Percentiles rank a stretch among this genome's conserved stretches.
Evolutionary conservation across 1,284 basidiomycete genomes (phyloP).

Genomic region (Trametes polyzona): DNA sequence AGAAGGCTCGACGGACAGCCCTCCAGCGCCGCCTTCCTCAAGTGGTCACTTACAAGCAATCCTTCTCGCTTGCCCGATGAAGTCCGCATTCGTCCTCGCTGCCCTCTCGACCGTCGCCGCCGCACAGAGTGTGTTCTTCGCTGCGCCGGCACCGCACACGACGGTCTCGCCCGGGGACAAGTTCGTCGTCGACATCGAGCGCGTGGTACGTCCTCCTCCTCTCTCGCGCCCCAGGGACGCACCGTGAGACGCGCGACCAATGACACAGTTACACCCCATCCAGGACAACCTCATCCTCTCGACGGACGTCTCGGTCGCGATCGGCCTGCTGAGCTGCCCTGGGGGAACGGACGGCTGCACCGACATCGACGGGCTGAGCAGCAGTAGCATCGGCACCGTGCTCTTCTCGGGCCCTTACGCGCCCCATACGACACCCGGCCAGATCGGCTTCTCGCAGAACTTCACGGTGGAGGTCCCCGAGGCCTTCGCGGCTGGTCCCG

Average conservation of each 20-base stretch:
- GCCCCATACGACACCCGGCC: conserved; percentile 37
- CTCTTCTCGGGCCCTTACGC: conserved; percentile 51
- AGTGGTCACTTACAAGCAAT: background rate
- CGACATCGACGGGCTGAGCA: conserved; percentile 34
- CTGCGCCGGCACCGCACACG: background rate
- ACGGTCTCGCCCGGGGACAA: conserved; percentile 2
- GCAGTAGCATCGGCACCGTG: conserved; percentile 39
- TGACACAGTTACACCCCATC: background rate
- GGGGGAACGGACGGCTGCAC: conserved; percentile 1
- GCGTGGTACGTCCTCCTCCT: background rate
- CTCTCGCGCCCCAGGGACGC: background rate
- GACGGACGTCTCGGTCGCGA: conserved; percentile 46
- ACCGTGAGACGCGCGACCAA: background rate
- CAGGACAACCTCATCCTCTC: conserved; percentile 42
- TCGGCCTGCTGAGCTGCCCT: conserved; percentile 41
- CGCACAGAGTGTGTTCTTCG: conserved; percentile 5
- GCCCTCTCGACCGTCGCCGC: background rate
- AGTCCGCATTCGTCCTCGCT: background rate
- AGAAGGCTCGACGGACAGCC: no score
- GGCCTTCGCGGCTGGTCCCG: conserved; percentile 13
- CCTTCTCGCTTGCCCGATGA: background rate
- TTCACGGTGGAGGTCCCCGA: conserved; percentile 25
- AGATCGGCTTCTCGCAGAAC: conserved; percentile 14
- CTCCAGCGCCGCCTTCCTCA: no score
- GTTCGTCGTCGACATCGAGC: conserved; percentile 11